These are phyloP conservation scores for Collybia sordida DNA, from an alignment of 768 basidiomycete genomes.

Conservation along the genomic window DNA sequence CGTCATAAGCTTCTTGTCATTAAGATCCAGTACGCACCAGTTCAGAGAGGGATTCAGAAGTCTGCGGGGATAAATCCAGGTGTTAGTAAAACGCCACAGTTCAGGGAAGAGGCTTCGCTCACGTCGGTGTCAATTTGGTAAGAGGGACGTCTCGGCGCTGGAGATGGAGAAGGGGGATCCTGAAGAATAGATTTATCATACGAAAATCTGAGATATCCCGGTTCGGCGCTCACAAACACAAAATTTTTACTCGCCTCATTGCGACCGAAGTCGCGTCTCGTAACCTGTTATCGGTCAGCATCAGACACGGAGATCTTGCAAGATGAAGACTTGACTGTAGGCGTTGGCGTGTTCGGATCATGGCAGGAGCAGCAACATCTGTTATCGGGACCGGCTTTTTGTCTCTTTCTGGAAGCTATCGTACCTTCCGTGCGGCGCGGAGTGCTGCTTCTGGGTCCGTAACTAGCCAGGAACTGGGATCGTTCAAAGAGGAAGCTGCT, in stretches of 20 bases:
- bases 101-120: background rate
- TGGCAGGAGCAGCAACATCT: conserved; percentile 9
- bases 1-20: background rate
- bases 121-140: conserved; percentile 1
- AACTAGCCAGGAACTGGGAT: background rate
- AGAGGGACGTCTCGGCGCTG: conserved; percentile 1
- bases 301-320: background rate
- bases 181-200: background rate
- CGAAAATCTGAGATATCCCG: background rate
- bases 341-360: background rate
- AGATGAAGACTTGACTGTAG: background rate
- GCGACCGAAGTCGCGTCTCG: background rate
- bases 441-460: conserved; percentile 1
- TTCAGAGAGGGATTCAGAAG: background rate
- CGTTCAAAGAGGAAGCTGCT: conserved; percentile 1
- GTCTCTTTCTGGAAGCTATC: background rate
- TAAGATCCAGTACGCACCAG: background rate
- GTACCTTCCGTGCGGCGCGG: background rate
- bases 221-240: background rate
- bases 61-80: background rate
- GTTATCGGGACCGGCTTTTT: background rate
- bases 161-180: background rate
- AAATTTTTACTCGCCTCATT: background rate
- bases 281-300: background rate
- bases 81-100: background rate